A percentile compares a stretch with the other conserved stretches of the same genome.
Evolutionary conservation across 2,329 filamentous ascomycete genomes (phyloP).

Genomic region (Beauveria bassiana): DNA sequence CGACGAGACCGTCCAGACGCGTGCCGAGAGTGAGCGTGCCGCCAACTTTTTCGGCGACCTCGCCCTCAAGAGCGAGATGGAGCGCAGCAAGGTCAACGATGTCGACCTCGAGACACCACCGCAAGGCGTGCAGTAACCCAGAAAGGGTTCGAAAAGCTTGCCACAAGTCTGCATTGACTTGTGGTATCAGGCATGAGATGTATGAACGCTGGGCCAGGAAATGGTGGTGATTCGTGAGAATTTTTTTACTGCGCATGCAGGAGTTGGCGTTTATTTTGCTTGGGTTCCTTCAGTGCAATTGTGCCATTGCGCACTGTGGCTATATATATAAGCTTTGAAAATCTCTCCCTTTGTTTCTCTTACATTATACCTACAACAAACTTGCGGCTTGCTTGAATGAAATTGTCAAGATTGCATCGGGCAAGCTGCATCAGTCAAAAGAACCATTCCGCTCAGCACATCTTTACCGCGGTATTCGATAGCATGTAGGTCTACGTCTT

Average conservation of each 20-base stretch:
- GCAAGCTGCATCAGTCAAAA: background rate
- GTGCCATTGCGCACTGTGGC: background rate
- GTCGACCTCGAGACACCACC: slow-evolving; percentile 50
- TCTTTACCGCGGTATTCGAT: slow-evolving; percentile 5
- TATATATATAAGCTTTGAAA: background rate
- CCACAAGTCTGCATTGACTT: background rate
- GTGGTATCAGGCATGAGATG: background rate
- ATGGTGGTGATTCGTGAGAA: background rate
- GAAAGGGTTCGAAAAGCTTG: background rate
- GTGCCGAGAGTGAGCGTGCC: slow-evolving; percentile 77
- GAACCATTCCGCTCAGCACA: slow-evolving; percentile 9
- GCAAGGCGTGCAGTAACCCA: slow-evolving; percentile 19
- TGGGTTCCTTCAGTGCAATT: background rate
- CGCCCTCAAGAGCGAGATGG: slow-evolving; percentile 54
- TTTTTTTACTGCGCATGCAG: background rate
- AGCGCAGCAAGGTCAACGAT: slow-evolving; percentile 41
- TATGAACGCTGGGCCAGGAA: background rate
- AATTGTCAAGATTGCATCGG: background rate
- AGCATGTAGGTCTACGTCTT: slow-evolving; percentile 6
- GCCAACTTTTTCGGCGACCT: slow-evolving; percentile 86
- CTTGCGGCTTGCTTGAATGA: background rate
- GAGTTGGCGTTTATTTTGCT: slow-evolving; percentile 7
- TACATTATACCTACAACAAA: background rate
- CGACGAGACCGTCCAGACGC: slow-evolving; percentile 76
- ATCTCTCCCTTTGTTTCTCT: background rate